phyloP scores from a whole-genome alignment of 768 basidiomycete species.

The Auriscalpium orientale region DNA sequence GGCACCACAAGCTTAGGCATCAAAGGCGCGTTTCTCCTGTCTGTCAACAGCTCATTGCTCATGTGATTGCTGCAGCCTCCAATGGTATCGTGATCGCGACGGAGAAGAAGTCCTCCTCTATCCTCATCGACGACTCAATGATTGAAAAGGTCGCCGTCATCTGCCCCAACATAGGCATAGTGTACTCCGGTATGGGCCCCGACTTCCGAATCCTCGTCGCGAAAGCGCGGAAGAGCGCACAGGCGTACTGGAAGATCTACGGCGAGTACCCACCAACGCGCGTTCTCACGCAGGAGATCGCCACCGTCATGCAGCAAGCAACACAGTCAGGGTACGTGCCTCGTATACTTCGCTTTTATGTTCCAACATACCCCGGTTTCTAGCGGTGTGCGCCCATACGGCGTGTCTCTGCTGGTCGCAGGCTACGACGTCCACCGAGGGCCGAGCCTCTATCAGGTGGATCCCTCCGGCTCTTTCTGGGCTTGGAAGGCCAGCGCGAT shows the following conservation, averaged over 20 bases:
- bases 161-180: constrained; percentile 98
- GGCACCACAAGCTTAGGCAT: constrained; percentile 97
- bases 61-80: constrained; percentile 51
- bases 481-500: constrained; percentile 99
- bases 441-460: constrained; percentile 96
- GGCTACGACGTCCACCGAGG: constrained; percentile 96
- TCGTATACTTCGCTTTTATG: constrained; percentile 10
- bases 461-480: constrained; percentile 99
- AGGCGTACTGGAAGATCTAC: constrained; percentile 99
- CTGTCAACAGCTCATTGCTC: constrained; percentile 12
- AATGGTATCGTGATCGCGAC: constrained; percentile 99
- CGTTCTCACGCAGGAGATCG: constrained; percentile 94
- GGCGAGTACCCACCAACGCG: constrained; percentile 97
- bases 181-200: constrained; percentile 99
- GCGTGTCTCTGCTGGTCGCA: constrained; percentile 93
- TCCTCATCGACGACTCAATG: constrained; percentile 96
- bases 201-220: constrained; percentile 94
- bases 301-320: constrained; percentile 97
- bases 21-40: constrained; percentile 58
- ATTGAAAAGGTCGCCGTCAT: constrained; percentile 96
- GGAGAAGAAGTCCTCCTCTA: constrained; percentile 97
- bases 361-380: background rate
- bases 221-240: constrained; percentile 94
- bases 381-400: constrained; percentile 98
- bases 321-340: constrained; percentile 89